Evolutionary conservation across 352 stramenopile genomes (phyloP).

Genomic region (Pythium dissotocum): DNA sequence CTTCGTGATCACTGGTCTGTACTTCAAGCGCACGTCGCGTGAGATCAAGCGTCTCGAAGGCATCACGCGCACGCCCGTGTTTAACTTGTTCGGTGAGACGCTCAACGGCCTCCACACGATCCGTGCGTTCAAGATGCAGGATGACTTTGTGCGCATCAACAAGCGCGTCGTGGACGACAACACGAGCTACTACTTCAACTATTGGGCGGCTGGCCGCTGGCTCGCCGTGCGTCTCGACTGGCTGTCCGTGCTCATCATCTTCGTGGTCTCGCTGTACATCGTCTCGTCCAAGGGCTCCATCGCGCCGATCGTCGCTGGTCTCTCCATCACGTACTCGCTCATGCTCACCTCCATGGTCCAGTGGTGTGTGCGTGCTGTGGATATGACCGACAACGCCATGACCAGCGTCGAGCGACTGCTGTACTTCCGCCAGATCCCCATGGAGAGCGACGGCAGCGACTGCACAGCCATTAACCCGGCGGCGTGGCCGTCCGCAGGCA

Average conservation of each 20-base stretch:
- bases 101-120: conserved; percentile 92
- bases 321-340: conserved; percentile 89
- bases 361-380: conserved; percentile 66
- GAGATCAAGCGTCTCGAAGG: conserved; percentile 95
- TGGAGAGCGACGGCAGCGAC: too few relatives aligned
- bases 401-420: conserved; percentile 77
- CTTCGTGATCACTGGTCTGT: conserved; percentile 56
- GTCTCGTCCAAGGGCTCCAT: conserved; percentile 51
- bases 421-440: conserved; percentile 67
- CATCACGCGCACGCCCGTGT: conserved; percentile 87
- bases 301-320: conserved; percentile 56
- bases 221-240: conserved; percentile 90
- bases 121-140: conserved; percentile 58
- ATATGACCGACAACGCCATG: conserved; percentile 87
- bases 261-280: conserved; percentile 79
- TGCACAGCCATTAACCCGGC: too few relatives aligned
- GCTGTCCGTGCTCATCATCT: conserved; percentile 79
- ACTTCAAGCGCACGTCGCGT: conserved; percentile 78
- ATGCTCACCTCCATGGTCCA: conserved; percentile 87
- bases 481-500: conserved; percentile 20
- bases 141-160: conserved; percentile 32
- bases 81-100: conserved; percentile 91
- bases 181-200: conserved; percentile 39
- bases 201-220: conserved; percentile 74
- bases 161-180: conserved; percentile 39